Evolutionary conservation across 2,329 filamentous ascomycete species (phyloP), one percentile per base, ranked within the genome.

Genomic region (Monilinia fructicola): DNA sequence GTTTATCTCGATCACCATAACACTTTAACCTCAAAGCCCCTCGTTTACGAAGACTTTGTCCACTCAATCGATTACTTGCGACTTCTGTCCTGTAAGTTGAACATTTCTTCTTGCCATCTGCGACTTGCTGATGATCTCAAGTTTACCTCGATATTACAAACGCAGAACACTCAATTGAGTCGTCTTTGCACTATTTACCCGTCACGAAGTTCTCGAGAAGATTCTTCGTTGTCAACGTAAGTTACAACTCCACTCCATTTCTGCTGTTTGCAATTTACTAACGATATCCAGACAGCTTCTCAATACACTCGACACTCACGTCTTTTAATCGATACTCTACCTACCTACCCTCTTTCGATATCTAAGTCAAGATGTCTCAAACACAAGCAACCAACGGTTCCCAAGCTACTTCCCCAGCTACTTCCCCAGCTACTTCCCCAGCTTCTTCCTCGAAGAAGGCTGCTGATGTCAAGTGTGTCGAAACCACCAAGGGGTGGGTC

Each of bases 401-500:
- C 38, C 38, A 10, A 40, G n/a, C n/a, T n/a, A n/a, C n/a, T n/a
- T n/a, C n/a, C n/a, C n/a, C n/a, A n/a, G n/a, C n/a, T n/a, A n/a
- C n/a, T n/a, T n/a, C 31, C 31, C 5, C 31, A 35, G 40, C 40
- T 42, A 21, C 4, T n/a, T 2, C 9, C 21, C 44, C 31, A 40
- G 3, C 9, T 61, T 38, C 44, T 40, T 23, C 28, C 31, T 31
- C 18, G 14, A 61, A 40, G 21, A 61, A 61, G n/a, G 16, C 44
- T 18, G 16, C 58, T 23, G 31, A 61, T 40, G 21, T 21, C n/a
- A 61, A 50, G 10, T 61, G 58, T 16, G 58, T 61, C 28, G 28
- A 26, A 9, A 61, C 44, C n/a, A 61, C 44, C 44, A 61, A 61
- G 16, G 58, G 58, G 50, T 61, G 58, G 58, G 58, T 61, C 58